phyloP scores from a whole-genome alignment of 1,284 basidiomycete species.

The Phenoliferia sp. region DNA sequence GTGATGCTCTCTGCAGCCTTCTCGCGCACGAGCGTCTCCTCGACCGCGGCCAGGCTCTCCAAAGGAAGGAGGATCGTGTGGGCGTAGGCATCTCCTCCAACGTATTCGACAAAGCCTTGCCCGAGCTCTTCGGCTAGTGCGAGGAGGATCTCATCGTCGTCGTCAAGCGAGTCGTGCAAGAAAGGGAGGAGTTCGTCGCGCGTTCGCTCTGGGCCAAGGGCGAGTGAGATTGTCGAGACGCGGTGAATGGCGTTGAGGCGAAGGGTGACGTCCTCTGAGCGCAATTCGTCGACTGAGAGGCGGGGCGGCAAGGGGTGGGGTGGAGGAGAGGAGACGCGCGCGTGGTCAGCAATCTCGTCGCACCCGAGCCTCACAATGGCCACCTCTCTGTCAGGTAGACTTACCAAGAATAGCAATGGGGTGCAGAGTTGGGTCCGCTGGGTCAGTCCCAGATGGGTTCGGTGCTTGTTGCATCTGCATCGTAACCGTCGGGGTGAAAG shows the following conservation, averaged over 20 bases:
- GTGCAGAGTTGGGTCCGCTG: constrained; percentile 12
- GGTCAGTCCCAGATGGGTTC: constrained; percentile 9
- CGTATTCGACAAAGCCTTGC: constrained; percentile 76
- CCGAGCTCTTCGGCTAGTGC: constrained; percentile 96
- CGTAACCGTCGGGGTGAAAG: background rate
- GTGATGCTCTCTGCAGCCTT: constrained; percentile 98
- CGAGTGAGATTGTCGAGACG: constrained; percentile 96
- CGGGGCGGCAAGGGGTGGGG: background rate
- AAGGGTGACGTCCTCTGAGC: constrained; percentile 88
- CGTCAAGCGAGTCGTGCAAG: constrained; percentile 95
- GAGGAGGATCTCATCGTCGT: constrained; percentile 97
- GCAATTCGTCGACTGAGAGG: constrained; percentile 71
- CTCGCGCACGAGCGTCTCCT: constrained; percentile 97
- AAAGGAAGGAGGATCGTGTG: constrained; percentile 87
- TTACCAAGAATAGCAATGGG: constrained; percentile 33
- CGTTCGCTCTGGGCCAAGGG: constrained; percentile 89
- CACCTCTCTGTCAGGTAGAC: background rate
- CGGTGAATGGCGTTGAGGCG: constrained; percentile 96
- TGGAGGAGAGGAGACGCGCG: background rate
- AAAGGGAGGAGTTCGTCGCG: constrained; percentile 96
- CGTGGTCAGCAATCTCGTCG: background rate
- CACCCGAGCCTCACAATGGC: too few species aligned
- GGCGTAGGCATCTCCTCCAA: constrained; percentile 84
- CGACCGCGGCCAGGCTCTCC: constrained; percentile 93
- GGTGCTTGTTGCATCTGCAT: background rate